phyloP scores from a whole-genome alignment of 2,329 filamentous ascomycete species.

The Aureobasidium sp. region DNA sequence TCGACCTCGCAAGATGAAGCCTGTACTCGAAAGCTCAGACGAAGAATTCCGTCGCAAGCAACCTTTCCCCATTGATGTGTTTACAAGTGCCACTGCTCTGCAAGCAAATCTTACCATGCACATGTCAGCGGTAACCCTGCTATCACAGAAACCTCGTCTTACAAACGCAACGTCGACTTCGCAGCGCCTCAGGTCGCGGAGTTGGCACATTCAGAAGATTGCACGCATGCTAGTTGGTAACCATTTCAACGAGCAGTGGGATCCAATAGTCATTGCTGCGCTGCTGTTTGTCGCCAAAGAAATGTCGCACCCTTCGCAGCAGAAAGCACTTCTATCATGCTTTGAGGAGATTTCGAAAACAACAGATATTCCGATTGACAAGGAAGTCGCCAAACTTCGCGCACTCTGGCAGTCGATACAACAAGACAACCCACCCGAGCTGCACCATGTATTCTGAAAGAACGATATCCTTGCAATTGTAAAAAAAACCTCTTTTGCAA shows the following conservation, averaged over 20 bases:
- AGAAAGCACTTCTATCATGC: slow-evolving; percentile 5
- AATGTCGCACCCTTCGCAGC: slow-evolving; percentile 2
- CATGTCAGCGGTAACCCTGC: background rate
- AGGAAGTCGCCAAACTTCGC: background rate
- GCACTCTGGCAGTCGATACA: background rate
- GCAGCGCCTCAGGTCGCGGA: background rate
- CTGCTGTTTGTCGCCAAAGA: background rate
- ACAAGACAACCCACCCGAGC: background rate
- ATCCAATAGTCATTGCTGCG: background rate
- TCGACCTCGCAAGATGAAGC: slow-evolving; percentile 6
- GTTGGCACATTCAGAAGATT: slow-evolving; percentile 3
- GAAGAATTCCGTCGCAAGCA: background rate
- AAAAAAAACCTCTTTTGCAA: background rate
- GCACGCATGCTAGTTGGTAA: background rate
- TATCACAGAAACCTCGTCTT: slow-evolving; percentile 1
- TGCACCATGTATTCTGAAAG: background rate
- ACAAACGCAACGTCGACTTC: background rate
- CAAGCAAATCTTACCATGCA: slow-evolving; percentile 6
- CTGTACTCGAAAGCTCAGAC: background rate
- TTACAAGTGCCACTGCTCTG: background rate
- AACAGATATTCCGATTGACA: background rate
- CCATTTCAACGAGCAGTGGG: slow-evolving; percentile 9
- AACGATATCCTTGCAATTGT: background rate
- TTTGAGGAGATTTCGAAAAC: background rate
- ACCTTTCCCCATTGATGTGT: slow-evolving; percentile 7